These are phyloP conservation scores for Prunus campanulata DNA, from an alignment of 306 rosid genomes.

Conservation along the genomic window DNA sequence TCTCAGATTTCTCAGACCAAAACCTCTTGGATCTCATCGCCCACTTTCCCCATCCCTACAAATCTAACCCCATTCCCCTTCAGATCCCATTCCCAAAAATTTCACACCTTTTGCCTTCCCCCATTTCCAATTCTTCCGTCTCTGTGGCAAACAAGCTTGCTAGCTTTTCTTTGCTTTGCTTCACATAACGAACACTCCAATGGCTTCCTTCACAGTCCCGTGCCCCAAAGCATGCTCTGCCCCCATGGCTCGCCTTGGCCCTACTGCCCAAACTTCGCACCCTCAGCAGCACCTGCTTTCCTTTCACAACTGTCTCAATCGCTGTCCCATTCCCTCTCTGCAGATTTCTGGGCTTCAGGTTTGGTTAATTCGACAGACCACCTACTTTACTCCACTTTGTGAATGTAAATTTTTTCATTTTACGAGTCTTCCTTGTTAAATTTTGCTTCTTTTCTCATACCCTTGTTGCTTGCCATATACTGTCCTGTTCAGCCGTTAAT, in stretches of 20 bases:
- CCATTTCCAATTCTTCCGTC: not conserved
- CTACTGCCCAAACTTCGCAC: conserved; percentile 21
- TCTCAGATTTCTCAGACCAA: conserved; percentile 20
- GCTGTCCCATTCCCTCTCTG: conserved; percentile 30
- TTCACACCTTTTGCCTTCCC: not conserved
- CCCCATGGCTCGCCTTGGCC: conserved; percentile 25
- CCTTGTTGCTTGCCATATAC: no score
- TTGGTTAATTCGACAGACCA: not conserved
- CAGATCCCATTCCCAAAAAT: conserved; percentile 13
- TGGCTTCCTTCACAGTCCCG: conserved; percentile 30
- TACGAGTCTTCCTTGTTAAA: not conserved
- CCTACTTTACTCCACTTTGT: not conserved
- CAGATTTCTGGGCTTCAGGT: conserved; percentile 38
- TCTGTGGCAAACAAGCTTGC: not conserved
- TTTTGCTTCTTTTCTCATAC: not conserved
- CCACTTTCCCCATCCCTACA: conserved; percentile 7
- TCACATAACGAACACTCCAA: not conserved
- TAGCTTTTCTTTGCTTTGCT: not conserved
- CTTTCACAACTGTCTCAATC: conserved; percentile 29
- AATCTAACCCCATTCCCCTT: not conserved
- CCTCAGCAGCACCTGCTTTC: conserved; percentile 23
- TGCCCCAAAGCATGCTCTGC: conserved; percentile 31
- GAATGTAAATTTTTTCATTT: not conserved
- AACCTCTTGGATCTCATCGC: conserved; percentile 45
- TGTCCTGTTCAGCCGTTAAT: not conserved